Evolutionary conservation across 2,329 filamentous ascomycete species (phyloP), one percentile per base, ranked within the genome.

Genomic region (Xylariaceae sp.): DNA sequence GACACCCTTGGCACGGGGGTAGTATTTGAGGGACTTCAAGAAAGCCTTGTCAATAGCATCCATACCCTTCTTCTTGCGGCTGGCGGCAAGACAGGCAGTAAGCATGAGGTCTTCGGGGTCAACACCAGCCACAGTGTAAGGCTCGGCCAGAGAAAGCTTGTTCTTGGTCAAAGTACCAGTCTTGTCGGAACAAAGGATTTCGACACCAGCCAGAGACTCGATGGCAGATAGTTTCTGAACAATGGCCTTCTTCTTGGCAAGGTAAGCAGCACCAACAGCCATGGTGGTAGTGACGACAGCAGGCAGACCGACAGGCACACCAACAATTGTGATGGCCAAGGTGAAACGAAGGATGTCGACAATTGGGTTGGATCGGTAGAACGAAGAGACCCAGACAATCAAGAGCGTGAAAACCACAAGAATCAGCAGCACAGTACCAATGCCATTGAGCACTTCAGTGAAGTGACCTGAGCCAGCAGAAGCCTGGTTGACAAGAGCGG

Each of bases 31-130:
- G 20, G 89, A 84, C 81, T 95, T 96, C 66, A 96, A 82, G 82
- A 96, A 96, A 72, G 91, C 91, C 82, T 93, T 95, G 83, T 96
- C 92, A 67, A 96, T 96, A 65, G 92, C 90, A 73, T 96, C 91
- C 63, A 96, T 93, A 80, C 91, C 91, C 82, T 96, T 96, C 84
- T 93, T 93, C 85, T 95, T 96, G 79, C 91, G 89, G 65, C 89
- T 93, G 61, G 91, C 91, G 70, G 91, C 91, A 70, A 96, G 79
- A 75, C 91, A 96, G 69, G 91, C 91, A 78, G 91, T 95, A 64
- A 96, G 82, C 90, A 96, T 96, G 62, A 96, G 88, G 69, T 96
- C 91, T 75, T 95, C 89, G 37, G 89, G 84, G 65, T 93, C 89
- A 57, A 96, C 89, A 70, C 91, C 91, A 59, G 84, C 81, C 60